Base-by-base conservation (phyloP, 1,139 yeast genomes). In the Geotrichum aggregatum region DNA sequence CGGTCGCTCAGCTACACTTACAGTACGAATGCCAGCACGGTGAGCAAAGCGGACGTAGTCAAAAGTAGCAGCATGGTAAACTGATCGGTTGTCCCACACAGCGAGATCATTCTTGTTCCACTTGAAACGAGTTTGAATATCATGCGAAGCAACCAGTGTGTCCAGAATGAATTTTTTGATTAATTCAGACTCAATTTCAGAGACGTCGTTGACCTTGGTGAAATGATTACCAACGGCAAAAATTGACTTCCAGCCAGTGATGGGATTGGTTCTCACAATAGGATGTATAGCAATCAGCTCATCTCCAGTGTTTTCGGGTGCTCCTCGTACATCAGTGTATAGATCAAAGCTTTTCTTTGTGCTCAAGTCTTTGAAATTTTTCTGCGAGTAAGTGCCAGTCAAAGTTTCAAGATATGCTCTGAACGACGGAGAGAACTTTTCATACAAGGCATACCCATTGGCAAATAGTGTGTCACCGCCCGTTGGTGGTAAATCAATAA, bases 1-100 rank as follows among this genome's bases (percentile, higher is more conserved):
- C 30, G 83, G 83, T 40, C 67, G 64, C 56, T 79, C 84, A 36
- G 81, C 84, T 58, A 80, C 71, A 1, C 82, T 71, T 4, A 82
- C 78, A 19, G 79, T 83, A 63, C 85, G 71, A 34, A 80, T 77
- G 28, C 83, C 84, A 58, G 78, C 83, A 64, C 84, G 72, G 31
- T 77, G 71, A 50, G 39, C 44, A 21, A 31, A 16, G 8, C 39
- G 41, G 24, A 43, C 8, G 48, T 59, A 44, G 16, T 47, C 54
- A 19, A 19, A 28, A 1, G 54, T 57, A n/a, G 64, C 63, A 31
- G 55, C 47, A 55, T 62, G 65, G 52, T 52, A 58, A 1, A 62
- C 55, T 44, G 57, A 51, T 28, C 65, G 56, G 59, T 62, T 62
- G 48, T 62, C 65, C 65, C 65, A 62, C 22, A 62, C 50, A 11